A percentile compares a stretch with the other conserved stretches of the same genome.
Conservation (phyloP, 2,329 filamentous ascomycete genomes). For the Penicillium hordei region DNA sequence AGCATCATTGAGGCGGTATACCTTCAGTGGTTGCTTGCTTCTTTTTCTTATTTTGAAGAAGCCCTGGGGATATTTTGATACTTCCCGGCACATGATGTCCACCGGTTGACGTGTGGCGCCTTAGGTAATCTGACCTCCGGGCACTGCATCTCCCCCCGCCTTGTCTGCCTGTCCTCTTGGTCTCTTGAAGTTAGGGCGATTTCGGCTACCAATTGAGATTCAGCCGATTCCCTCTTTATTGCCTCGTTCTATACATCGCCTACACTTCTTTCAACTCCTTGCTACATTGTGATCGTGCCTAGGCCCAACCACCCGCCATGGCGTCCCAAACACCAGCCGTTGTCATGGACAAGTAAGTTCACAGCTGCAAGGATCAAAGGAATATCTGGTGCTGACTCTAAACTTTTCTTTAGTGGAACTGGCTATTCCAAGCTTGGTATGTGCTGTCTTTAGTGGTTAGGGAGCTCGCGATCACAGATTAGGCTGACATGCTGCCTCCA, state of each 20-base stretch:
- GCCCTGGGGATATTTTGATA: neutral
- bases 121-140: constrained; percentile 22
- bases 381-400: constrained; percentile 25
- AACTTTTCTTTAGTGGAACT: constrained; percentile 71
- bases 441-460: constrained; percentile 30
- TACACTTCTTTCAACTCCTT: neutral
- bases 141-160: constrained; percentile 23
- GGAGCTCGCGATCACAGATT: constrained; percentile 15
- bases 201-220: constrained; percentile 11
- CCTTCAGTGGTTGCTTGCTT: neutral
- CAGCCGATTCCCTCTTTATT: neutral
- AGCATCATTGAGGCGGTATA: neutral
- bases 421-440: constrained; percentile 98
- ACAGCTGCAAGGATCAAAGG: constrained; percentile 5
- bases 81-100: constrained; percentile 16
- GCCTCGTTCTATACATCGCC: neutral
- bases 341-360: constrained; percentile 99
- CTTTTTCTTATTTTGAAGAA: neutral
- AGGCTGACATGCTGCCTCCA: constrained; percentile 37
- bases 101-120: neutral
- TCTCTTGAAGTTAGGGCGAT: constrained; percentile 5
- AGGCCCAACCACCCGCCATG: constrained; percentile 57
- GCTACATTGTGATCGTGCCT: constrained; percentile 4
- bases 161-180: constrained; percentile 29
- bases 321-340: constrained; percentile 98